A percentile compares a stretch with the other conserved stretches of the same genome.
phyloP scores from a whole-genome alignment of 1,284 basidiomycete species.

The Acaromyces ingoldii region DNA sequence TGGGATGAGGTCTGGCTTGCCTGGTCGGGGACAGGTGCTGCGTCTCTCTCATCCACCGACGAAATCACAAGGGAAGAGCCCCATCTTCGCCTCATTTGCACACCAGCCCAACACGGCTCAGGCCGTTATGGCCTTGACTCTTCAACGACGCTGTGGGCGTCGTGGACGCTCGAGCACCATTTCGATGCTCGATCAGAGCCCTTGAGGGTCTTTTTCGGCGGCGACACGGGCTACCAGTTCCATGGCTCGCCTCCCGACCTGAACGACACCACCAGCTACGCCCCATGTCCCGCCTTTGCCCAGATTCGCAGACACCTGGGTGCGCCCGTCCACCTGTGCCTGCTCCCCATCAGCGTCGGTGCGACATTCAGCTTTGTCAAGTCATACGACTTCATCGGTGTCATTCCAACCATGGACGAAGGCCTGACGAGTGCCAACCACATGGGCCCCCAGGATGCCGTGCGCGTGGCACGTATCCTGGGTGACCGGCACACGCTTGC shows the following conservation, averaged over 20 bases:
- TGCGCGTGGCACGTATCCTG: conserved; percentile 30
- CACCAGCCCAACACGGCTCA: conserved; percentile 47
- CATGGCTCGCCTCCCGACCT: conserved; percentile 18
- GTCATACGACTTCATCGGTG: conserved; percentile 34
- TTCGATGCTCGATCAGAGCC: neutral
- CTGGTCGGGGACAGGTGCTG: neutral
- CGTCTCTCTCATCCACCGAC: too few relatives aligned
- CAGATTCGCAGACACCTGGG: conserved; percentile 31
- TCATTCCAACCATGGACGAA: conserved; percentile 30
- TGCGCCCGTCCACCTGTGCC: conserved; percentile 23
- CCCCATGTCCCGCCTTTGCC: conserved; percentile 40
- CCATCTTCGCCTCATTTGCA: conserved; percentile 26
- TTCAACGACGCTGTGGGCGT: conserved; percentile 35
- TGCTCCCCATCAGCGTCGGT: conserved; percentile 47
- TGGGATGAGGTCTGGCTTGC: conserved; percentile 33
- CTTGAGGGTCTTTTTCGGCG: conserved; percentile 43
- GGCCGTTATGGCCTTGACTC: conserved; percentile 37
- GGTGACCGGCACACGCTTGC: conserved; percentile 4
- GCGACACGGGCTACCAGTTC: conserved; percentile 46
- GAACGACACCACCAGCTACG: conserved; percentile 12
- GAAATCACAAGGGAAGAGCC: neutral
- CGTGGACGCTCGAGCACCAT: conserved; percentile 37
- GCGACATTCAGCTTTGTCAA: conserved; percentile 45
- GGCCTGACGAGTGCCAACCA: conserved; percentile 44
- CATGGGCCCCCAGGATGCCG: conserved; percentile 43